Conservation (phyloP, 345 rosid species). For the Brassica nigra region DNA sequence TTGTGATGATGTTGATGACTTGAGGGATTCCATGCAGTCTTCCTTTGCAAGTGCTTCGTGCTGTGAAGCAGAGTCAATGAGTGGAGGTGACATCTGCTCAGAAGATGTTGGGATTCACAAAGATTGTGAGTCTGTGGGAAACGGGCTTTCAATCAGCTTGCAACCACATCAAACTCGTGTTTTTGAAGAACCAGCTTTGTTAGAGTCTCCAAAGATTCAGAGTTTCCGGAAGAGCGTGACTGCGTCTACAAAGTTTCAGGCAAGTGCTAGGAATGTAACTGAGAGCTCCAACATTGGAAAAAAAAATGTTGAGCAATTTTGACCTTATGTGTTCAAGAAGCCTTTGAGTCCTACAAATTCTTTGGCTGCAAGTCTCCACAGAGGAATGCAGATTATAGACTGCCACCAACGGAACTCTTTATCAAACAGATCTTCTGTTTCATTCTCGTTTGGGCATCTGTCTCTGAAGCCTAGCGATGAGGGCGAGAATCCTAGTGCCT, state of each 20-base stretch:
- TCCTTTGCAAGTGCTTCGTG: conserved; percentile 62
- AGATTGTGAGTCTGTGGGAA: too few relatives aligned
- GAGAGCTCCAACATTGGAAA: too few relatives aligned
- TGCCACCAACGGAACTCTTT: conserved; percentile 57
- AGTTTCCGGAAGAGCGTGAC: too few relatives aligned
- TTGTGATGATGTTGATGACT: conserved; percentile 34
- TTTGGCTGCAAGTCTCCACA: conserved; percentile 86
- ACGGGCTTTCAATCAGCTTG: too few relatives aligned
- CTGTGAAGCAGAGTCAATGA: conserved; percentile 61
- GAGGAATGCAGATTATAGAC: conserved; percentile 86
- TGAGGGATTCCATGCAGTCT: conserved; percentile 47
- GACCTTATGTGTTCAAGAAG: conserved; percentile 63
- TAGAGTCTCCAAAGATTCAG: too few relatives aligned
- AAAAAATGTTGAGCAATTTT: conserved; percentile 35
- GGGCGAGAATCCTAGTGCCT: conserved; percentile 48
- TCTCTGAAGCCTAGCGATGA: conserved; percentile 68
- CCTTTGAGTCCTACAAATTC: conserved; percentile 63
- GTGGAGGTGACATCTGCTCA: conserved; percentile 61
- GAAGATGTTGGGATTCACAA: conserved; percentile 41
- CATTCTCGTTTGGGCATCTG: conserved; percentile 82
- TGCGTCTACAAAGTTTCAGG: too few relatives aligned
- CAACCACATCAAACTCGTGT: too few relatives aligned
- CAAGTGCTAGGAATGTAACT: too few relatives aligned
- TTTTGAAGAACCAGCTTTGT: too few relatives aligned
- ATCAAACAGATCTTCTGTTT: conserved; percentile 63